These are phyloP conservation scores for Globisporangium nagaii DNA, from an alignment of 352 stramenopile genomes.

Conservation along the genomic window DNA sequence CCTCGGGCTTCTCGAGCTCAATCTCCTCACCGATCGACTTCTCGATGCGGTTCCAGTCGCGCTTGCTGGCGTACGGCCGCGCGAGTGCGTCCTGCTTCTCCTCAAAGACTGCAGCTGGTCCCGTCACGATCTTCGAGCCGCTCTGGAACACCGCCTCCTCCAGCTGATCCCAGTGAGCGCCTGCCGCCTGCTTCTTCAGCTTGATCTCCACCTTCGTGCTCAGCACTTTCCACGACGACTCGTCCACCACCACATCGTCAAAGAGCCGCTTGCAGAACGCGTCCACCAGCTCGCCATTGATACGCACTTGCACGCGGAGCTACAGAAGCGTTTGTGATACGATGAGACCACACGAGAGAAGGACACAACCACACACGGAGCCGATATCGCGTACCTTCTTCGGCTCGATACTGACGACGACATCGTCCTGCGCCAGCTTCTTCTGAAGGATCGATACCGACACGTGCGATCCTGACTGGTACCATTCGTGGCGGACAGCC, in stretches of 20 bases:
- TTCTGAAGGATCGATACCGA: conserved; percentile 84
- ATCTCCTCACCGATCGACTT: conserved; percentile 74
- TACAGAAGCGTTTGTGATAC: background rate
- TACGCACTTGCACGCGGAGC: conserved; percentile 38
- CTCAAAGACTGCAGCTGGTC: conserved; percentile 50
- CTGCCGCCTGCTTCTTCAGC: conserved; percentile 61
- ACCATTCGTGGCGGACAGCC: conserved; percentile 68
- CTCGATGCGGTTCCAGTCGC: conserved; percentile 88
- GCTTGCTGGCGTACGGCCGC: conserved; percentile 74
- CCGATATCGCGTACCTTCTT: too few species aligned
- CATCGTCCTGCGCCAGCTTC: conserved; percentile 61
- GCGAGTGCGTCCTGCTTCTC: conserved; percentile 42
- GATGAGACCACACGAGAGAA: too few species aligned
- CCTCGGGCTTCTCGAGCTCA: conserved; percentile 85
- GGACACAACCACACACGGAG: background rate
- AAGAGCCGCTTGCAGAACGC: conserved; percentile 66
- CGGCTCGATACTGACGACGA: conserved; percentile 44
- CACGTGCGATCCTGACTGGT: conserved; percentile 77
- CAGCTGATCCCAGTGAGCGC: conserved; percentile 71
- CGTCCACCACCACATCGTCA: conserved; percentile 52
- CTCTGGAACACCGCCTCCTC: conserved; percentile 48
- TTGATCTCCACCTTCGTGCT: conserved; percentile 80
- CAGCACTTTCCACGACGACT: conserved; percentile 56
- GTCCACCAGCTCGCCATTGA: conserved; percentile 50
- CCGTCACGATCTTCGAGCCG: conserved; percentile 39